Evolutionary conservation across 108 stramenopile genomes (phyloP).

Genomic region (Fragilariopsis cylindrus): DNA sequence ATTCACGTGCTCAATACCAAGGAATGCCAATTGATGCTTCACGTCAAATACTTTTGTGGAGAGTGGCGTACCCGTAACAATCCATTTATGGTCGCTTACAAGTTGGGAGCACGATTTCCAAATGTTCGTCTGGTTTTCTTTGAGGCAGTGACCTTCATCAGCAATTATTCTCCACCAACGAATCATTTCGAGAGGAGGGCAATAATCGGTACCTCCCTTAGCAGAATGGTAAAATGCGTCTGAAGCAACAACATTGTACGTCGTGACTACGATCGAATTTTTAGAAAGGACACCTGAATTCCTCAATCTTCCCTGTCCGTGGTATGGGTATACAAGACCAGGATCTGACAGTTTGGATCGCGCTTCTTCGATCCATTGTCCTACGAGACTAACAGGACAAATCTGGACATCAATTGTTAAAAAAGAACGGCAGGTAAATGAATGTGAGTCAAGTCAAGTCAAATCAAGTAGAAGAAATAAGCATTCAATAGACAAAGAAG

Average conservation of each 20-base stretch:
- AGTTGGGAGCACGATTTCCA: constrained; percentile 24
- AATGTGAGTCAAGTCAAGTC: no score
- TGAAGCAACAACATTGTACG: constrained; percentile 43
- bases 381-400: constrained; percentile 53
- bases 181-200: constrained; percentile 43
- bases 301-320: constrained; percentile 38
- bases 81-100: constrained; percentile 49
- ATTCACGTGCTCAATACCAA: constrained; percentile 37
- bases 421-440: no score
- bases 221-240: constrained; percentile 32
- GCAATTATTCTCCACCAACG: constrained; percentile 59
- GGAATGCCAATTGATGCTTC: constrained; percentile 40
- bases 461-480: no score
- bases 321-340: constrained; percentile 52
- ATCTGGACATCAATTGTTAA: neutral
- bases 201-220: constrained; percentile 26
- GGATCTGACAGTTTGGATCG: constrained; percentile 46
- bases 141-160: constrained; percentile 52
- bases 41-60: constrained; percentile 36
- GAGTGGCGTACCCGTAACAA: constrained; percentile 36
- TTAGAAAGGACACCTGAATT: constrained; percentile 33
- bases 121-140: constrained; percentile 18
- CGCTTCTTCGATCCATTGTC: constrained; percentile 62
- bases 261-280: constrained; percentile 55
- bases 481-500: no score